These are phyloP conservation scores for Lactarius evosmus DNA, from an alignment of 768 basidiomycete species.

Conservation along the genomic window DNA sequence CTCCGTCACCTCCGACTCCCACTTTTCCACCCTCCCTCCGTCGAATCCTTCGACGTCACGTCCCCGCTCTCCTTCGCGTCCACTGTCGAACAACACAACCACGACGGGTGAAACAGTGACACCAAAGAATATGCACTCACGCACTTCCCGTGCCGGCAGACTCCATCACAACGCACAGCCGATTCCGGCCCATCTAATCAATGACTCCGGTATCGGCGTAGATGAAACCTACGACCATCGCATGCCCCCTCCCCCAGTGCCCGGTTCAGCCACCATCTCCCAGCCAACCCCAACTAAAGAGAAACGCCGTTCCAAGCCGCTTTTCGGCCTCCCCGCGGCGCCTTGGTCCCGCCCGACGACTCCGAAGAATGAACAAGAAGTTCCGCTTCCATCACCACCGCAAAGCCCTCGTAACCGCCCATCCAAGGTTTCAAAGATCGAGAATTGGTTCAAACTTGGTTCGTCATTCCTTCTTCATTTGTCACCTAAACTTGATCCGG, in stretches of 20 bases:
- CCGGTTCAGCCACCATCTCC: constrained; percentile 26
- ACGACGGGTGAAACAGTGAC: constrained; percentile 60
- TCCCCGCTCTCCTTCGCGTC: constrained; percentile 51
- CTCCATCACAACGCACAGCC: constrained; percentile 11
- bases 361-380: constrained; percentile 8
- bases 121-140: constrained; percentile 34
- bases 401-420: constrained; percentile 10
- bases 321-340: constrained; percentile 38
- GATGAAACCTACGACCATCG: constrained; percentile 24
- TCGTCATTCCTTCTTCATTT: background rate
- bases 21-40: constrained; percentile 24
- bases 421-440: constrained; percentile 16
- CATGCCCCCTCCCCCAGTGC: constrained; percentile 28
- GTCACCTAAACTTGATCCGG: background rate
- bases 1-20: constrained; percentile 28
- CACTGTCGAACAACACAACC: constrained; percentile 62
- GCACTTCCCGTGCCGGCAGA: constrained; percentile 19
- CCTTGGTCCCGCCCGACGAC: constrained; percentile 17
- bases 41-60: constrained; percentile 44
- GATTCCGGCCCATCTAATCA: constrained; percentile 12
- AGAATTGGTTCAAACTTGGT: constrained; percentile 23
- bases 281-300: constrained; percentile 32
- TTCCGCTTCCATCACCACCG: background rate
- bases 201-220: constrained; percentile 24
- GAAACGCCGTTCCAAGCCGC: constrained; percentile 40